Conservation (phyloP, 148 eudicot species). For the Salicornia ramosissima region DNA sequence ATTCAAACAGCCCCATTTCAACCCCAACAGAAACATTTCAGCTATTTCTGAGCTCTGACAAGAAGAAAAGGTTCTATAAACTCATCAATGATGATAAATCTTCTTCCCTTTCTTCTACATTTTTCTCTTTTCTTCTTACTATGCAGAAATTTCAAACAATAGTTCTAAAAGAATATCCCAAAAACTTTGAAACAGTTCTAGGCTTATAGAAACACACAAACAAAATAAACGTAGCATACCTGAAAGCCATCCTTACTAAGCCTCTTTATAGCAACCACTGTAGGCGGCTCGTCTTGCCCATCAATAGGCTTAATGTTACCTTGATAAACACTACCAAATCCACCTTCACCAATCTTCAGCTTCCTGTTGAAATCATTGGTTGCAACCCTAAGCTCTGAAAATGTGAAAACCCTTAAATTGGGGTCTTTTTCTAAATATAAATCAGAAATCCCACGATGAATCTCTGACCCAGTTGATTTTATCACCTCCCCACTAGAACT, state of each 20-base stretch:
- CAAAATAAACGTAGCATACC: slow-evolving; percentile 32
- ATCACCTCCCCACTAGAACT: slow-evolving; percentile 29
- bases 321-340: slow-evolving; percentile 76
- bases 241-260: slow-evolving; percentile 72
- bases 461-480: slow-evolving; percentile 44
- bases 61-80: too few species aligned
- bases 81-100: too few species aligned
- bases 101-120: too few species aligned
- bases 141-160: neutral
- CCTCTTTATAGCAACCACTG: slow-evolving; percentile 64
- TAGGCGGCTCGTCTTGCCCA: slow-evolving; percentile 35
- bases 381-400: slow-evolving; percentile 53
- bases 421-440: slow-evolving; percentile 64
- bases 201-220: neutral
- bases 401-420: slow-evolving; percentile 56
- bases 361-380: slow-evolving; percentile 56
- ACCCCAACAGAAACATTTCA: too few species aligned
- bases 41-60: too few species aligned
- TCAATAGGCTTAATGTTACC: slow-evolving; percentile 54
- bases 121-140: too few species aligned
- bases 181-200: neutral
- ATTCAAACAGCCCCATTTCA: too few species aligned
- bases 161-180: neutral
- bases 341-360: slow-evolving; percentile 90
- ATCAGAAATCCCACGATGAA: slow-evolving; percentile 50